These are phyloP conservation scores for Apostasia ramifera DNA, from an alignment of 106 monocot genomes.

Conservation along the genomic window DNA sequence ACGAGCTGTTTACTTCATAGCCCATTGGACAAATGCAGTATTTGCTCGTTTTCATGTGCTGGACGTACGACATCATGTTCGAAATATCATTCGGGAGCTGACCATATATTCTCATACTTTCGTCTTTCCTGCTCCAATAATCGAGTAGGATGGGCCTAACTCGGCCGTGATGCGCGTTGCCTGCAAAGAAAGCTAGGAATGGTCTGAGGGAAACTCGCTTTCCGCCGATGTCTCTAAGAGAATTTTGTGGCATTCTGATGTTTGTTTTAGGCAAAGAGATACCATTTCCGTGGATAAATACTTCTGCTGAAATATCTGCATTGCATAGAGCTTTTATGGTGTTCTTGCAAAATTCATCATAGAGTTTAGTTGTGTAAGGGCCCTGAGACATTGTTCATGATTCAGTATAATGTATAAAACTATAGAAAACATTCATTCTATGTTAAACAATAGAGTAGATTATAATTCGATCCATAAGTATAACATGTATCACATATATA, in stretches of 20 bases:
- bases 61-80: slow-evolving; percentile 35
- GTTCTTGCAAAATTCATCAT: slow-evolving; percentile 57
- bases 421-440: no score
- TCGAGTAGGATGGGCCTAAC: slow-evolving; percentile 58
- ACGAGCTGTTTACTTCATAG: slow-evolving; percentile 85
- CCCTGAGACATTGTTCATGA: slow-evolving; percentile 26
- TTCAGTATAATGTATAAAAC: no score
- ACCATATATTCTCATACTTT: slow-evolving; percentile 51
- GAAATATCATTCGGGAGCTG: slow-evolving; percentile 35
- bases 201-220: slow-evolving; percentile 40
- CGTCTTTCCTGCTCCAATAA: slow-evolving; percentile 41
- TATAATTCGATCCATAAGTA: no score
- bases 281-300: slow-evolving; percentile 63
- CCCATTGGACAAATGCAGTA: slow-evolving; percentile 83
- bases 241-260: slow-evolving; percentile 42
- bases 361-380: slow-evolving; percentile 62
- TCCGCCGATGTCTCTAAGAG: slow-evolving; percentile 55
- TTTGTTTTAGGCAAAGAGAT: slow-evolving; percentile 93
- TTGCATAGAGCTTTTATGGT: slow-evolving; percentile 84
- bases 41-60: slow-evolving; percentile 77
- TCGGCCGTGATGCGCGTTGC: slow-evolving; percentile 66
- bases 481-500: no score
- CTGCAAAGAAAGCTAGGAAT: slow-evolving; percentile 80
- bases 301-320: slow-evolving; percentile 67
- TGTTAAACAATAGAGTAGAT: no score